Evolutionary conservation across 2,329 filamentous ascomycete species (phyloP).

Genomic region (Zasmidium citrigriseum): DNA sequence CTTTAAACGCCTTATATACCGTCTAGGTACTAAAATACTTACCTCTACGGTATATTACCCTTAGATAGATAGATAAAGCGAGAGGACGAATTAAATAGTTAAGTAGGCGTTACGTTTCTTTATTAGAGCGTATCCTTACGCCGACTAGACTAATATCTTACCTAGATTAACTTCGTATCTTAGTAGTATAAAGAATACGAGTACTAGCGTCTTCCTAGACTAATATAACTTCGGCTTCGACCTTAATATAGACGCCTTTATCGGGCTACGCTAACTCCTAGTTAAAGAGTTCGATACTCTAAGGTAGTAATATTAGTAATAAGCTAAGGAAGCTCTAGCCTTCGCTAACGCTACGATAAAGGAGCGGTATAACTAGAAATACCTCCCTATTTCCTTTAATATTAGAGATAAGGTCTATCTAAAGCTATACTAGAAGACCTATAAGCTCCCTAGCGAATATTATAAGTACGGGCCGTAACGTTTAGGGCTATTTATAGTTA

Average conservation of each 20-base stretch:
- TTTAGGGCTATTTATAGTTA: background rate
- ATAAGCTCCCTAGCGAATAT: background rate
- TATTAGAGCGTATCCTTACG: background rate
- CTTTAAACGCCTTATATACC: background rate
- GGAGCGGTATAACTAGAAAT: background rate
- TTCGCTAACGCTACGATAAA: slow-evolving; percentile 5
- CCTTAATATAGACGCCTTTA: background rate
- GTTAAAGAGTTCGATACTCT: too few species aligned
- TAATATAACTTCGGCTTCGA: slow-evolving; percentile 1
- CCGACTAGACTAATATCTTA: too few species aligned
- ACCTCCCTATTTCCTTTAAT: background rate
- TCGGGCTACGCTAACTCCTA: background rate
- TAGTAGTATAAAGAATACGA: background rate
- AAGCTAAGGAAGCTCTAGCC: background rate
- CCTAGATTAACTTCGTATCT: slow-evolving; percentile 1
- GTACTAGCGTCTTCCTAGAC: background rate
- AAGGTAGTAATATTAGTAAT: background rate
- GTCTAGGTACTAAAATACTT: background rate
- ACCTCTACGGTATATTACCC: background rate
- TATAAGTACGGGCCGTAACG: too few species aligned
- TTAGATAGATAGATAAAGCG: background rate
- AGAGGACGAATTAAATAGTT: slow-evolving; percentile 4
- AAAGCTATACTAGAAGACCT: background rate
- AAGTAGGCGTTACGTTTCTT: slow-evolving; percentile 2
- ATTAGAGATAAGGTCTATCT: background rate